A percentile compares a stretch with the other conserved stretches of the same genome.
phyloP scores from a whole-genome alignment of 2,329 filamentous ascomycete genomes.

The Zopfia rhizophila region DNA sequence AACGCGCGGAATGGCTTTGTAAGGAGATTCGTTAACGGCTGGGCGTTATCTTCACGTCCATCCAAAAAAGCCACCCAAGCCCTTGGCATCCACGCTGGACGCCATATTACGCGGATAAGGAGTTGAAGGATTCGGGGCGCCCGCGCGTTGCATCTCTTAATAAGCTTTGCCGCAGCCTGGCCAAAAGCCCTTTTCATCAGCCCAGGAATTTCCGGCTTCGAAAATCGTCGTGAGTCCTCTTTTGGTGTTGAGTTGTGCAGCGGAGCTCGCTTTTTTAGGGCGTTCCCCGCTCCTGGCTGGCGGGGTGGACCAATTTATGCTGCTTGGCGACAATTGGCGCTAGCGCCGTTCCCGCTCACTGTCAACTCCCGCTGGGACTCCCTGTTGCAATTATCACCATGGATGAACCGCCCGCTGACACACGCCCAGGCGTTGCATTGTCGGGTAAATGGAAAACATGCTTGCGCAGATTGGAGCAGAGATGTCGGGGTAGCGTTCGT shows the following conservation, averaged over 20 bases:
- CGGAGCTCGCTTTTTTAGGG: not conserved
- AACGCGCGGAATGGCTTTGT: slow-evolving; percentile 41
- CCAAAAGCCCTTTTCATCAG: no score
- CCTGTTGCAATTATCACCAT: no score
- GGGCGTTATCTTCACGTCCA: slow-evolving; percentile 37
- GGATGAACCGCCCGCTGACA: slow-evolving; percentile 13
- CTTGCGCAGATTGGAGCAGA: slow-evolving; percentile 37
- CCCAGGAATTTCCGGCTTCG: no score
- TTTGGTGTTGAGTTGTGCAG: slow-evolving; percentile 27
- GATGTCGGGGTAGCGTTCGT: slow-evolving; percentile 11
- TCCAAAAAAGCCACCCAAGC: slow-evolving; percentile 48
- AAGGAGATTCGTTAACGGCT: slow-evolving; percentile 34
- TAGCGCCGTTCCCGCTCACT: slow-evolving; percentile 6
- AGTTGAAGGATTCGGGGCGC: slow-evolving; percentile 22
- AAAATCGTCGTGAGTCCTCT: no score
- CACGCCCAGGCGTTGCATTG: slow-evolving; percentile 6
- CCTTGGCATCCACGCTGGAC: slow-evolving; percentile 46
- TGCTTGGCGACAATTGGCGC: slow-evolving; percentile 25
- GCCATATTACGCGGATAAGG: slow-evolving; percentile 33
- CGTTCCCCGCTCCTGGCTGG: slow-evolving; percentile 22
- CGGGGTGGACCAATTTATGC: slow-evolving; percentile 20
- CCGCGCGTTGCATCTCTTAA: slow-evolving; percentile 22
- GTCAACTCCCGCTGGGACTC: slow-evolving; percentile 25
- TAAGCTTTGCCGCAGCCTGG: slow-evolving; percentile 40
- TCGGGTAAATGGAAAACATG: slow-evolving; percentile 47